A percentile compares a stretch with the other conserved stretches of the same genome.
phyloP scores from a whole-genome alignment of 805 yeast species.

The Yamadazyma scolyti region DNA sequence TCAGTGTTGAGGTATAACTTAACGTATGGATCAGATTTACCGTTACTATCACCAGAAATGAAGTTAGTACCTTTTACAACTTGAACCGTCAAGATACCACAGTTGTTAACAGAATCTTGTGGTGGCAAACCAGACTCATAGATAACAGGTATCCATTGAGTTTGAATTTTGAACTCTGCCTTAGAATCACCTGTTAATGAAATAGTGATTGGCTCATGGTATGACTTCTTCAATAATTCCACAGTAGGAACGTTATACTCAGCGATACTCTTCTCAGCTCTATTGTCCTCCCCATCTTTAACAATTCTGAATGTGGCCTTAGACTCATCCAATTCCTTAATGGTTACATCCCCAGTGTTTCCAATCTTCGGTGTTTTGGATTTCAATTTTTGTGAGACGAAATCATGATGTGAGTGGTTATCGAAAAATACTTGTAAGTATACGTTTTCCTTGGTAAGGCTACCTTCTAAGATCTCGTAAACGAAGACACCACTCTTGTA shows the following conservation, averaged over 20 bases:
- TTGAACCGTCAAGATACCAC: constrained; percentile 65
- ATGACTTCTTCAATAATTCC: constrained; percentile 63
- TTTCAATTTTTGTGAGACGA: constrained; percentile 51
- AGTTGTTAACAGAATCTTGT: constrained; percentile 68
- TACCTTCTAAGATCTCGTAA: constrained; percentile 59
- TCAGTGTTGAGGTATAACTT: constrained; percentile 65
- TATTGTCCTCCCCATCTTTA: constrained; percentile 50
- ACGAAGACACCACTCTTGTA: constrained; percentile 76
- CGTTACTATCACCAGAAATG: constrained; percentile 84
- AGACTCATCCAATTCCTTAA: constrained; percentile 79
- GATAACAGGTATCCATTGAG: constrained; percentile 76
- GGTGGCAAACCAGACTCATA: constrained; percentile 58
- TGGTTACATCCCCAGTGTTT: constrained; percentile 64
- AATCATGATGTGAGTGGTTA: constrained; percentile 64
- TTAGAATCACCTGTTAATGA: constrained; percentile 51
- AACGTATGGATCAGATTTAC: constrained; percentile 90
- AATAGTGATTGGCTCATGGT: constrained; percentile 54
- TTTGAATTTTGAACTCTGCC: constrained; percentile 53
- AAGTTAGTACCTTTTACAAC: constrained; percentile 63
- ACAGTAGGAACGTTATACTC: constrained; percentile 64
- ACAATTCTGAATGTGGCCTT: constrained; percentile 57
- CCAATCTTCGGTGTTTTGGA: constrained; percentile 37
- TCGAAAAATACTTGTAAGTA: constrained; percentile 78
- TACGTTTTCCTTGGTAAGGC: constrained; percentile 49
- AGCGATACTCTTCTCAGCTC: constrained; percentile 55